Conservation (phyloP, 179 eudicot species). For the Amaranthus tricolor region DNA sequence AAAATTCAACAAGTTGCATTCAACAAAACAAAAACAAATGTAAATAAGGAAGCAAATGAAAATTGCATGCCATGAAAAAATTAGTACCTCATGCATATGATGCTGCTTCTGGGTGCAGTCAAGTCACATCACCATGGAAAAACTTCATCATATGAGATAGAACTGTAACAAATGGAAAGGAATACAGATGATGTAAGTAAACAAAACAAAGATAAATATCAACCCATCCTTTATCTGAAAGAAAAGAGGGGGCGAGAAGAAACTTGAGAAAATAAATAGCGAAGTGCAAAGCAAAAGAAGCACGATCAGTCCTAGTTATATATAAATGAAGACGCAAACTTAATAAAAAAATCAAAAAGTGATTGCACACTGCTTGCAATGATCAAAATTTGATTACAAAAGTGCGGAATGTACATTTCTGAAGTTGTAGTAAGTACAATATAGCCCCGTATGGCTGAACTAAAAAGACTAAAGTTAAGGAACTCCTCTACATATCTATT, state of each 20-base stretch:
- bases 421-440: constrained; percentile 9
- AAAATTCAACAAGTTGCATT: too few species aligned
- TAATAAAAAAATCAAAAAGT: constrained; percentile 16
- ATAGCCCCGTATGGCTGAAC: constrained; percentile 21
- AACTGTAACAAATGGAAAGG: neutral
- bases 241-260: neutral
- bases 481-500: constrained; percentile 33
- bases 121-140: neutral
- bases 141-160: neutral
- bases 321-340: neutral
- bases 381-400: constrained; percentile 47
- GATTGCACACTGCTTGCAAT: constrained; percentile 22
- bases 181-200: neutral
- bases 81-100: too few species aligned
- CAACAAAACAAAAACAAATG: too few species aligned
- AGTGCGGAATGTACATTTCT: constrained; percentile 70
- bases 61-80: too few species aligned
- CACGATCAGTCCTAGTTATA: neutral
- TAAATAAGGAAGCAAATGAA: too few species aligned
- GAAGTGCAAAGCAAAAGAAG: neutral
- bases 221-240: neutral
- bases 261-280: neutral
- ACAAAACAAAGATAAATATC: neutral
- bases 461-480: constrained; percentile 20
- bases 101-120: too few species aligned